Conservation (phyloP, 257 asterid species). For the Agastache rugosa region DNA sequence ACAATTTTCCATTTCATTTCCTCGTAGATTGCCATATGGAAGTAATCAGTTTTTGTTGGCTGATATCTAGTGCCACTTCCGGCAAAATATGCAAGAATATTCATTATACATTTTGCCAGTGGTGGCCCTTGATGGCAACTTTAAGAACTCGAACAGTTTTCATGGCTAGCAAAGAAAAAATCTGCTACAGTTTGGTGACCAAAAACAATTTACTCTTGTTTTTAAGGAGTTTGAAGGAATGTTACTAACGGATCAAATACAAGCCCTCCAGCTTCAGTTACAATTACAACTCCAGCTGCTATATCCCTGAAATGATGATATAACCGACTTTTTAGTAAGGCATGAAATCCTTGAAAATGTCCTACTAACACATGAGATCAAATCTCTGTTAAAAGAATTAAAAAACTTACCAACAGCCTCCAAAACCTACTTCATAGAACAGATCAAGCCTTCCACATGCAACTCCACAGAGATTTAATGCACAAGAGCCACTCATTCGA, state of each 20-base stretch:
- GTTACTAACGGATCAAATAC: constrained; percentile 83
- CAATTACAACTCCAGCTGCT: constrained; percentile 88
- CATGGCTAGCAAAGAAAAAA: not conserved
- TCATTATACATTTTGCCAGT: not conserved
- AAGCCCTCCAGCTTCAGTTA: constrained; percentile 82
- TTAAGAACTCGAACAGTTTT: not conserved
- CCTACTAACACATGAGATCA: constrained; percentile 26
- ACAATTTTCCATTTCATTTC: not conserved
- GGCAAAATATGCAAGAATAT: not conserved
- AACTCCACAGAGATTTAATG: constrained; percentile 84
- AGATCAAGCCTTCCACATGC: constrained; percentile 90
- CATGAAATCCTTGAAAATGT: not conserved
- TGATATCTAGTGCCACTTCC: not conserved
- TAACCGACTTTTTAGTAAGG: not conserved
- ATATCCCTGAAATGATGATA: constrained; percentile 67
- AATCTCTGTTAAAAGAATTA: not conserved
- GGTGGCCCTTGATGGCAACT: not conserved
- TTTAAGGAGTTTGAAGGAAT: constrained; percentile 1
- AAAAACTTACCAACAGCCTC: constrained; percentile 77
- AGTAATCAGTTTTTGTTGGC: not conserved
- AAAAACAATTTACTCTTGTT: not conserved
- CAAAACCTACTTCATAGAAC: constrained; percentile 77
- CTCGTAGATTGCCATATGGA: not conserved
- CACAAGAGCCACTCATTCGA: constrained; percentile 91
- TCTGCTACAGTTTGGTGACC: not conserved